Conservation (phyloP, 768 basidiomycete species). For the Hydnum rufescens region DNA sequence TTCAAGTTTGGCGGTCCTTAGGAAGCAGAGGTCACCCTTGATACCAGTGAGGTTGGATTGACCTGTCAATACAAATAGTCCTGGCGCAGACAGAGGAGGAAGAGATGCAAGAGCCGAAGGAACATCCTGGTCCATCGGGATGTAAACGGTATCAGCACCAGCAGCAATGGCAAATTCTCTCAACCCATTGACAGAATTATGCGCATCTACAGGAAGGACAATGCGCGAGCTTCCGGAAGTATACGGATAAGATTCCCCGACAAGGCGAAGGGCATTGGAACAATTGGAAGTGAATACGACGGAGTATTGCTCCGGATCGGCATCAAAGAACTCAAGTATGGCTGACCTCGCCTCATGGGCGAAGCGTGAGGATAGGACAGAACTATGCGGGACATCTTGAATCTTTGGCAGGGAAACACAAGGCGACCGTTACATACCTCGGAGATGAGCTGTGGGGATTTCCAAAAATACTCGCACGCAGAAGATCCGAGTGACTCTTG, state of each 20-base stretch:
- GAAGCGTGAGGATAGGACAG: slow-evolving; percentile 43
- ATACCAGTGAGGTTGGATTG: slow-evolving; percentile 69
- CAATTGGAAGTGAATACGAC: slow-evolving; percentile 72
- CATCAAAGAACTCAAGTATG: slow-evolving; percentile 58
- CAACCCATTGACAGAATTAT: slow-evolving; percentile 17
- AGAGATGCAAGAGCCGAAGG: background rate
- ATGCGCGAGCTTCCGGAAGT: slow-evolving; percentile 28
- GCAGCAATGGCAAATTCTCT: slow-evolving; percentile 3
- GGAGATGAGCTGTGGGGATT: slow-evolving; percentile 4
- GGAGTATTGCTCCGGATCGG: slow-evolving; percentile 46
- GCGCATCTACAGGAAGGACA: slow-evolving; percentile 57
- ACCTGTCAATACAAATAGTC: slow-evolving; percentile 52
- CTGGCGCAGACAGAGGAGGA: background rate
- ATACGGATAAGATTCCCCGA: slow-evolving; percentile 69
- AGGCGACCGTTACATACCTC: background rate
- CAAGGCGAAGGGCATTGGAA: slow-evolving; percentile 56
- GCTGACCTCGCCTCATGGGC: slow-evolving; percentile 50
- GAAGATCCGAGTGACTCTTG: slow-evolving; percentile 3
- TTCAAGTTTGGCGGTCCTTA: slow-evolving; percentile 38
- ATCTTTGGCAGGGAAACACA: background rate
- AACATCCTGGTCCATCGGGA: background rate
- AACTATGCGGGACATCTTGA: slow-evolving; percentile 24
- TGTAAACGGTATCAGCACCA: background rate
- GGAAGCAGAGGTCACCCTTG: slow-evolving; percentile 42
- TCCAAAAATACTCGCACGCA: slow-evolving; percentile 3